Conservation (phyloP, 2,329 filamentous ascomycete species). For the Hypomyces rosellus region DNA sequence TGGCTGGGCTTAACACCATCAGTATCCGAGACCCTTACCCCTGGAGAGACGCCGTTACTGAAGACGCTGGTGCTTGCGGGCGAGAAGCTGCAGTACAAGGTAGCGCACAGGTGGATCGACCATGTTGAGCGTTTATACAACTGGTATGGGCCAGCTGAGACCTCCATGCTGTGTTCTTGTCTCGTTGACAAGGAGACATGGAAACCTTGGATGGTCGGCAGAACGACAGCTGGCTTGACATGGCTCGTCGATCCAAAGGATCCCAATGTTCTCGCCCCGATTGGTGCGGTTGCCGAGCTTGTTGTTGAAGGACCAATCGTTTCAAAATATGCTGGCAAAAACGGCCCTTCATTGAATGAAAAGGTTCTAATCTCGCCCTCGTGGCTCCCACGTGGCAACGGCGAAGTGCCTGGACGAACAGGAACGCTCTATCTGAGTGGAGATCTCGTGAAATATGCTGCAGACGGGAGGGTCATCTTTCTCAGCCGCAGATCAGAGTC, state of each 20-base stretch:
- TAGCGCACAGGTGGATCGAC: conserved; percentile 1
- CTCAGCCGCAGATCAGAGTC: conserved; percentile 2
- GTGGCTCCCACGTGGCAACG: background rate
- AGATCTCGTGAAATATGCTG: conserved; percentile 4
- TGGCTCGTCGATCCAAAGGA: conserved; percentile 3
- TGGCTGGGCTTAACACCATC: no score
- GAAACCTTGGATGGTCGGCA: background rate
- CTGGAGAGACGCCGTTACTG: no score
- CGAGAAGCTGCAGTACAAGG: background rate
- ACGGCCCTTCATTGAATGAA: background rate
- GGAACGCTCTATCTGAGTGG: conserved; percentile 3
- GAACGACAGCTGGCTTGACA: background rate
- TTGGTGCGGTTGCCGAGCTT: conserved; percentile 4
- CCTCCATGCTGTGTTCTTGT: background rate
- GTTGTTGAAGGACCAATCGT: conserved; percentile 4
- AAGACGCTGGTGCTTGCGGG: no score
- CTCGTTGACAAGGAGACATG: background rate
- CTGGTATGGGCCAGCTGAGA: conserved; percentile 6
- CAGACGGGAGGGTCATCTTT: background rate
- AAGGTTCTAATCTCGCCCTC: background rate
- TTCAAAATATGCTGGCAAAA: background rate
- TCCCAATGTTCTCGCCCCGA: background rate
- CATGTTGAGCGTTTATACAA: background rate
- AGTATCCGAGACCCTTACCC: no score
- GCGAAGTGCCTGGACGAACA: background rate